These are phyloP conservation scores for Syzygium aqueum DNA, from an alignment of 345 rosid species.

Conservation along the genomic window DNA sequence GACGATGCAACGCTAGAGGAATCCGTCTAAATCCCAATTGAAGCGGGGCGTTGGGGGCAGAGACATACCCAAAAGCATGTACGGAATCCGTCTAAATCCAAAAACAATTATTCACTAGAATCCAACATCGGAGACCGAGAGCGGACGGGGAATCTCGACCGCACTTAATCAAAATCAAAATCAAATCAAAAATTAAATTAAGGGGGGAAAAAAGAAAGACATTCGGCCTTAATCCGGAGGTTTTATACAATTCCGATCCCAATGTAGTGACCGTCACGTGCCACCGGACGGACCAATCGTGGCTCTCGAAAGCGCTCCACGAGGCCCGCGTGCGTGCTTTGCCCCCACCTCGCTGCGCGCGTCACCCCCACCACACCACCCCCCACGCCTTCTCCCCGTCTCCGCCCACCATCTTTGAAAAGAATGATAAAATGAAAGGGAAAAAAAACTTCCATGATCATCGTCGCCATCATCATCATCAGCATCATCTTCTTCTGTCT, in stretches of 20 bases:
- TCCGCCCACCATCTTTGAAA: background rate
- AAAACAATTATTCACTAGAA: background rate
- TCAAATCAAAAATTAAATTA: background rate
- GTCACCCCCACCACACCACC: background rate
- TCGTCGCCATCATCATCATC: background rate
- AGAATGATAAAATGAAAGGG: accelerated
- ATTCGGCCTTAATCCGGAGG: background rate
- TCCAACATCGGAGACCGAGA: background rate
- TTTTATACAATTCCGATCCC: background rate
- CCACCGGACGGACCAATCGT: background rate
- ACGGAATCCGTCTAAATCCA: background rate
- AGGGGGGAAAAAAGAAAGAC: background rate
- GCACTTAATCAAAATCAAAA: background rate
- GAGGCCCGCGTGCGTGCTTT: no score
- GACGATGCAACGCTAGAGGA: background rate
- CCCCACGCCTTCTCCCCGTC: background rate
- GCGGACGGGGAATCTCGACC: background rate
- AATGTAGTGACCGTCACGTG: background rate
- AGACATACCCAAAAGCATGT: background rate
- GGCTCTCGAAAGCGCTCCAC: background rate
- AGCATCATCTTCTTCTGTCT: background rate
- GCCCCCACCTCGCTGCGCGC: background rate
- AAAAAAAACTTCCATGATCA: background rate
- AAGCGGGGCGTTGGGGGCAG: background rate
- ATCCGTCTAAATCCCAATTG: background rate